Evolutionary conservation across 257 asterid species (phyloP).

Genomic region (Solanum pimpinellifolium): DNA sequence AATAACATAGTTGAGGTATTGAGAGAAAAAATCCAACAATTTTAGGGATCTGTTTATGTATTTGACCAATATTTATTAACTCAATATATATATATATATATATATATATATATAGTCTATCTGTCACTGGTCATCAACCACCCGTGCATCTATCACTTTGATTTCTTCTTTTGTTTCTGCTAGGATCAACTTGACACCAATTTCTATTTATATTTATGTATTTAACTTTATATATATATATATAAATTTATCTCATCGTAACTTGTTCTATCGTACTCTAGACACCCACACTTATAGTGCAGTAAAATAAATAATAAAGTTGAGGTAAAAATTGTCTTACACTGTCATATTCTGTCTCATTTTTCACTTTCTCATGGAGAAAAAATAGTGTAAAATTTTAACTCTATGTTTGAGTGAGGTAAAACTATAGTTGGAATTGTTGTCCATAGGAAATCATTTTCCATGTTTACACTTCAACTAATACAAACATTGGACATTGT

Average conservation of each 20-base stretch:
- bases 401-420: not conserved
- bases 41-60: no score
- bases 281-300: no score
- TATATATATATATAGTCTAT: not conserved
- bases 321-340: not conserved
- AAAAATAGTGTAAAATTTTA: not conserved
- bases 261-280: no score
- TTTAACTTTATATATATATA: not conserved
- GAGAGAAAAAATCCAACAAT: fast-evolving
- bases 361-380: not conserved
- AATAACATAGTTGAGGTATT: no score
- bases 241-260: no score
- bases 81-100: no score
- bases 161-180: not conserved
- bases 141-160: not conserved
- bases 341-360: not conserved
- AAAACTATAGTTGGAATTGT: not conserved
- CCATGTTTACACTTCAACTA: not conserved
- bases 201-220: not conserved
- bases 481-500: not conserved
- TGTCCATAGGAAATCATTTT: not conserved
- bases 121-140: not conserved
- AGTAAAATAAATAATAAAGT: not conserved
- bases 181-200: not conserved
- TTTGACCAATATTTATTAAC: no score